Evolutionary conservation across 305 asterid species (phyloP).

Genomic region (Andrographis paniculata): DNA sequence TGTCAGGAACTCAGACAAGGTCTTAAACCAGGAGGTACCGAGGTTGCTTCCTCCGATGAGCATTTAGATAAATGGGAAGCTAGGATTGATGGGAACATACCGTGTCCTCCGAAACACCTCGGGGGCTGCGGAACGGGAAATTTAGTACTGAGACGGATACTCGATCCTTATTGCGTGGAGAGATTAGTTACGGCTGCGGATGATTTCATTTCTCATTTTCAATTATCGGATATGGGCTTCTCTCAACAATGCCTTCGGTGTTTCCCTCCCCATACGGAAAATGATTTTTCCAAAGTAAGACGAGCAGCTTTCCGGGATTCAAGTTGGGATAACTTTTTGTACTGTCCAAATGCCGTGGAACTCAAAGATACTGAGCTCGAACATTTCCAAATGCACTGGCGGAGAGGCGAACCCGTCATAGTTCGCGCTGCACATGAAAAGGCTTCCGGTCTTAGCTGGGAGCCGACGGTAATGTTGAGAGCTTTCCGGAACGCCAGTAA

Average conservation of each 20-base stretch:
- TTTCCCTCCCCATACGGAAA: constrained; percentile 14
- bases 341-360: constrained; percentile 57
- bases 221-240: constrained; percentile 28
- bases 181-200: constrained; percentile 36
- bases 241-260: constrained; percentile 44
- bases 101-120: constrained; percentile 59
- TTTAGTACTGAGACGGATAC: constrained; percentile 45
- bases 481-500: constrained; percentile 61
- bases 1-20: constrained; percentile 65
- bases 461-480: constrained; percentile 83
- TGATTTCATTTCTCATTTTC: constrained; percentile 31
- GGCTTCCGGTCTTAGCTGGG: constrained; percentile 89
- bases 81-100: constrained; percentile 41
- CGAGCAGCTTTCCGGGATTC: constrained; percentile 47
- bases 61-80: constrained; percentile 37
- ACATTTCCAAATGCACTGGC: constrained; percentile 87
- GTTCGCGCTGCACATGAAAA: constrained; percentile 40
- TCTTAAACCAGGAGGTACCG: constrained; percentile 34
- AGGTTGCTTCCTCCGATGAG: constrained; percentile 22
- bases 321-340: constrained; percentile 47
- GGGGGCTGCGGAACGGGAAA: constrained; percentile 68
- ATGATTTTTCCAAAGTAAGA: constrained; percentile 28
- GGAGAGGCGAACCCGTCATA: constrained; percentile 71
- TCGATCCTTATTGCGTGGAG: constrained; percentile 43
- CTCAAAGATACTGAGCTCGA: constrained; percentile 32